These are phyloP conservation scores for Puccinia horiana DNA, from an alignment of 1,284 basidiomycete species.

Conservation along the genomic window DNA sequence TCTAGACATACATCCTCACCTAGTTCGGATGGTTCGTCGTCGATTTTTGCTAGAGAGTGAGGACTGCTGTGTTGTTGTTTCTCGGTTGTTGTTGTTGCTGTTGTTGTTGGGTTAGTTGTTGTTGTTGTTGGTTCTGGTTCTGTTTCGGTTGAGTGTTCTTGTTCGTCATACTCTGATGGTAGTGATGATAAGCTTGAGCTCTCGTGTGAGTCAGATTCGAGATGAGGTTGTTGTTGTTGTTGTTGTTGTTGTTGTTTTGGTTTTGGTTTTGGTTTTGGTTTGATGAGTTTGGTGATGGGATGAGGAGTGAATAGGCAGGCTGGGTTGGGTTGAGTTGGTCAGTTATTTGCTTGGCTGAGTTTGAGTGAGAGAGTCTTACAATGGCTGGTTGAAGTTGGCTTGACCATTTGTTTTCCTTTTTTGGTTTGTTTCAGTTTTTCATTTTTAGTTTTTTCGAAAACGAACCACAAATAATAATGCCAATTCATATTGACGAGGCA, in stretches of 20 bases:
- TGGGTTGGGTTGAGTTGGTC: background rate
- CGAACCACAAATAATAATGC: too few relatives aligned
- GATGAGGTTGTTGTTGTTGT: background rate
- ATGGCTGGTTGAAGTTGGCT: background rate
- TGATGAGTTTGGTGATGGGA: slow-evolving; percentile 2
- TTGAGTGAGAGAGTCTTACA: background rate
- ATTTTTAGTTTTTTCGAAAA: too few relatives aligned
- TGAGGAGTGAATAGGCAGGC: slow-evolving; percentile 7
- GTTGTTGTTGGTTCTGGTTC: background rate
- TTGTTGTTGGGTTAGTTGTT: background rate
- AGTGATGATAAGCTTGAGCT: slow-evolving; percentile 8
- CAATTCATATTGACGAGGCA: too few relatives aligned
- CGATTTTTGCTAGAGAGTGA: background rate
- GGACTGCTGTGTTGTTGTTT: background rate
- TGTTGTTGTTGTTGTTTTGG: background rate
- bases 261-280: background rate
- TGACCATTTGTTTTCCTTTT: background rate
- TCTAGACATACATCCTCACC: slow-evolving; percentile 48
- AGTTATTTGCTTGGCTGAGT: background rate
- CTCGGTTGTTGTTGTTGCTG: background rate
- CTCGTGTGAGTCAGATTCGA: background rate
- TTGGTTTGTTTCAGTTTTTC: too few relatives aligned
- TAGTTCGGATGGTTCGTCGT: slow-evolving; percentile 38
- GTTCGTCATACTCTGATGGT: background rate
- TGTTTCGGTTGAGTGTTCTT: background rate